These are phyloP conservation scores for Nicotiana undulata DNA, from an alignment of 257 asterid species.

Conservation along the genomic window DNA sequence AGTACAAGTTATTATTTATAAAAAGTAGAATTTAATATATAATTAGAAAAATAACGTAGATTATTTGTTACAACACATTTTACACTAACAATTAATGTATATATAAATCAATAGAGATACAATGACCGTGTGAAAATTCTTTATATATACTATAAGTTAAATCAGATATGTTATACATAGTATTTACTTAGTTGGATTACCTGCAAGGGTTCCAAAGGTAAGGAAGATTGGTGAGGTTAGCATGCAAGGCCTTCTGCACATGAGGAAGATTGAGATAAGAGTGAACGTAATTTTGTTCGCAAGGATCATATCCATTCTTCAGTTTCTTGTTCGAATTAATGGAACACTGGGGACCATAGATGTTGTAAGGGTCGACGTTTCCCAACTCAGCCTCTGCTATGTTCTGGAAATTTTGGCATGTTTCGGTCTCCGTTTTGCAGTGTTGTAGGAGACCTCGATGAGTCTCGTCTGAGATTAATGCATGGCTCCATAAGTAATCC, in stretches of 20 bases:
- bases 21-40: no score
- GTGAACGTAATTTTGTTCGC: constrained; percentile 17
- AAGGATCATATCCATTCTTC: constrained; percentile 24
- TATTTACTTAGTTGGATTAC: neutral
- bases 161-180: no score
- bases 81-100: neutral
- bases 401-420: constrained; percentile 14
- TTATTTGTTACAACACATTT: no score
- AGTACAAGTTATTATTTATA: no score
- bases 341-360: constrained; percentile 30
- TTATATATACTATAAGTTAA: neutral
- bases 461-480: constrained; percentile 35
- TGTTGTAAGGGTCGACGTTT: constrained; percentile 24
- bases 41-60: no score
- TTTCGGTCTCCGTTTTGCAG: constrained; percentile 13
- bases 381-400: constrained; percentile 18
- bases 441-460: constrained; percentile 18
- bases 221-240: constrained; percentile 28
- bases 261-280: constrained; percentile 36
- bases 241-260: constrained; percentile 35
- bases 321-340: neutral
- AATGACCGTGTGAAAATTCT: no score
- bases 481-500: constrained; percentile 40
- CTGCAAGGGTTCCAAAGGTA: constrained; percentile 29
- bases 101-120: no score